These are phyloP conservation scores for Harringtonia lauricola DNA, from an alignment of 2,329 filamentous ascomycete species.

Conservation along the genomic window DNA sequence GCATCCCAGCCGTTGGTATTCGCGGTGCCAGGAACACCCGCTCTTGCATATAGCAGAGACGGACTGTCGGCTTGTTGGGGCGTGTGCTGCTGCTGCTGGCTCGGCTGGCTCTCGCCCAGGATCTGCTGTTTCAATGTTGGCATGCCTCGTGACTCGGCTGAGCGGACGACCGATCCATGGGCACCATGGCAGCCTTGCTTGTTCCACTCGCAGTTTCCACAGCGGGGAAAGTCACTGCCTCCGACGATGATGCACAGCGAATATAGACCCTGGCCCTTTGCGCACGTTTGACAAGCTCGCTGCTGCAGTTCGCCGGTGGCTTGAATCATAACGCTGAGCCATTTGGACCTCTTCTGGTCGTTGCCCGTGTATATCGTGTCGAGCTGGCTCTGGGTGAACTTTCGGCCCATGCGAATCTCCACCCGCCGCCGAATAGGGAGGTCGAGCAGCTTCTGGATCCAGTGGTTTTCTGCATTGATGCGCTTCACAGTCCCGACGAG, in stretches of 20 bases:
- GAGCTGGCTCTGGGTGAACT: conserved; percentile 28
- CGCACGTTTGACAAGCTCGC: conserved; percentile 28
- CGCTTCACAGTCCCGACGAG: conserved; percentile 25
- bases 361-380: conserved; percentile 29
- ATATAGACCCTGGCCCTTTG: conserved; percentile 31
- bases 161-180: background rate
- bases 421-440: conserved; percentile 27
- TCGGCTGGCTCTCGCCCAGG: background rate
- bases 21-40: no score
- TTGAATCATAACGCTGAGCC: conserved; percentile 38
- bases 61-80: no score
- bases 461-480: conserved; percentile 28
- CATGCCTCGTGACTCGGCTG: background rate
- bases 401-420: conserved; percentile 28
- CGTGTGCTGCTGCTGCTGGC: background rate
- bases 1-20: no score
- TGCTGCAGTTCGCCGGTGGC: conserved; percentile 32
- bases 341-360: conserved; percentile 29
- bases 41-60: no score
- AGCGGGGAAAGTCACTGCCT: conserved; percentile 30
- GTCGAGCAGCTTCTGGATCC: conserved; percentile 24
- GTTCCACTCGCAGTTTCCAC: conserved; percentile 42
- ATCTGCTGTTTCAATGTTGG: background rate
- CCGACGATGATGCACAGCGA: conserved; percentile 32
- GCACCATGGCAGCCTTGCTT: conserved; percentile 19